phyloP scores from a whole-genome alignment of 371 early-diverging fungal species.

The Syncephalastrum contaminatum region DNA sequence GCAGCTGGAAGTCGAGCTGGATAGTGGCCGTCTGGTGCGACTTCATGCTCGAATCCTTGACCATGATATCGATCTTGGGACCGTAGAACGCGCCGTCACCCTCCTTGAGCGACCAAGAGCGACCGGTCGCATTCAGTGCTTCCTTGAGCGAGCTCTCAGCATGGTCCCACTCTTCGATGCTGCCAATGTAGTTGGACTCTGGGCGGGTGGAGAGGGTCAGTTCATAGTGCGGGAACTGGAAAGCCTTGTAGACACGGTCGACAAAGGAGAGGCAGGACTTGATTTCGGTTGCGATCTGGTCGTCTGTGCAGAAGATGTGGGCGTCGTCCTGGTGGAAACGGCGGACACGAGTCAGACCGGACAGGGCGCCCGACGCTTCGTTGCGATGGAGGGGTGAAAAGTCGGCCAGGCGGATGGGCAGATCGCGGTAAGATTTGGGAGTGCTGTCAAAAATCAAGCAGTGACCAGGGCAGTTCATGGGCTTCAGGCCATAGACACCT shows the following conservation, averaged over 20 bases:
- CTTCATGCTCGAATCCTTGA: constrained; percentile 93
- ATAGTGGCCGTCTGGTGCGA: constrained; percentile 98
- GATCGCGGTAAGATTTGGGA: constrained; percentile 85
- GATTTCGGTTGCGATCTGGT: constrained; percentile 83
- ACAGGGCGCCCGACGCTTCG: constrained; percentile 91
- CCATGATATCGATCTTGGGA: constrained; percentile 99
- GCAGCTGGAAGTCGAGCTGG: constrained; percentile 97
- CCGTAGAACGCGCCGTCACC: constrained; percentile 99
- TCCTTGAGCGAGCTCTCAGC: constrained; percentile 86
- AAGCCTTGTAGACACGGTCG: constrained; percentile 84
- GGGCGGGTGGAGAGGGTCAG: constrained; percentile 96
- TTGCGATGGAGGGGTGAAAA: constrained; percentile 96
- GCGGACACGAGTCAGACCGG: constrained; percentile 93
- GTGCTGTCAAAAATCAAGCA: constrained; percentile 88
- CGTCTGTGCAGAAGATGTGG: constrained; percentile 90
- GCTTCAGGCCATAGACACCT: constrained; percentile 82
- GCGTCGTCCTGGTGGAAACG: constrained; percentile 98
- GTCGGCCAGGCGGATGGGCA: constrained; percentile 93
- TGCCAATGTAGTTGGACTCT: constrained; percentile 90
- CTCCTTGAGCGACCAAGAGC: constrained; percentile 89
- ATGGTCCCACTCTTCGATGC: constrained; percentile 86
- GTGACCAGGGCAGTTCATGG: constrained; percentile 99
- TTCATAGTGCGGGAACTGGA: constrained; percentile 80
- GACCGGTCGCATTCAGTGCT: constrained; percentile 78
- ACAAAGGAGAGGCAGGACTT: constrained; percentile 82